Base-by-base conservation (phyloP, 1,284 basidiomycete species). In the Moesziomyces aphidis region DNA sequence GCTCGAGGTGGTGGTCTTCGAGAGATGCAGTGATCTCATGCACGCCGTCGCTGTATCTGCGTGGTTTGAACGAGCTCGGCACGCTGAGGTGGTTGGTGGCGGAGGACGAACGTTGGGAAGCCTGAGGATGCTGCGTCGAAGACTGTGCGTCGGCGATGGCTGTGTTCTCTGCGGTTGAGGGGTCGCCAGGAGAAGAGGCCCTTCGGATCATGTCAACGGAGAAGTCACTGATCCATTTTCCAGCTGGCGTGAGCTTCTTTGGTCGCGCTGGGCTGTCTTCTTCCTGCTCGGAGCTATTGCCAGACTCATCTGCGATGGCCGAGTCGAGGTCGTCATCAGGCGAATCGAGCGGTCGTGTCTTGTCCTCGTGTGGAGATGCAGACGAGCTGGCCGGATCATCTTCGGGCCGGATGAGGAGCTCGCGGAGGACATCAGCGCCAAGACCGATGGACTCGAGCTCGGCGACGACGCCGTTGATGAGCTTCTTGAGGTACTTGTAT, bases 401-500 rank as follows among this genome's bases (percentile, higher is more conserved):
- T 19, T 74, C 75, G 7, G 69, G 61, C 4, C 74, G 76, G 17
- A 74, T 48, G 22, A 89, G 84, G 9, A 89, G 85, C 53, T 86
- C 86, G 53, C 88, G 85, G n/a, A 90, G 85, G 0, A 90, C 87
- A 7, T 87, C 86, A 0, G 88, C 91, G 50, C 89, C 89, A 5
- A 96, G 87, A 9, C 94, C 95, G 55, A 95, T 87, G 8, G 89
- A 88, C 9, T 90, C 88, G 31, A 98, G 90, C 85, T 98, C 95
- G 19, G 87, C 86, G 0, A 92, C 93, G 50, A 95, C 90, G 83
- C 91, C 89, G 79, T 94, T 93, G 82, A 98, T 94, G 55, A 97
- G 88, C 81, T 94, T 95, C 86, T 98, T 97, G 73, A 98, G 90
- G 91, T 94, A 80, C 48, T 92, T 88, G 84, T 97, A 97, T 80